Conservation (phyloP, 257 asterid species). For the Agastache rugosa region DNA sequence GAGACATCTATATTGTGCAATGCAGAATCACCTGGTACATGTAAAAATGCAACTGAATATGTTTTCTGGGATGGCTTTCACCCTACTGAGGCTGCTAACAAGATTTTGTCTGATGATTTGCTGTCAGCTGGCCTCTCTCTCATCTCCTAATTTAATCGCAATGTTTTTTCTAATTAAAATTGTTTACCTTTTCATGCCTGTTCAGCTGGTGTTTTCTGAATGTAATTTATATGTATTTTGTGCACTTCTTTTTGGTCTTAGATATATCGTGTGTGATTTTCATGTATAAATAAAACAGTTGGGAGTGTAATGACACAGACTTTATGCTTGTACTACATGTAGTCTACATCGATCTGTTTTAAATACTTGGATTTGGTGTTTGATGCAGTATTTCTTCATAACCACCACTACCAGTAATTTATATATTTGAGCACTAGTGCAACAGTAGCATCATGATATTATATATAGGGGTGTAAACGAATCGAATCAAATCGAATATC, state of each 20-base stretch:
- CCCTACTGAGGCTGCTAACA: conserved; percentile 84
- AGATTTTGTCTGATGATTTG: conserved; percentile 70
- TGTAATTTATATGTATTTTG: neutral
- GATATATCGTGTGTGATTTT: conserved; percentile 7
- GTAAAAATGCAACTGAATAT: conserved; percentile 76
- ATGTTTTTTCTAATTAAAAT: neutral
- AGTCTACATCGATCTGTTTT: neutral
- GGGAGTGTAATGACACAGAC: conserved; percentile 1
- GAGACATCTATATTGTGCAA: conserved; percentile 86
- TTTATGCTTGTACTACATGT: neutral
- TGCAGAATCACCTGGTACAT: conserved; percentile 73
- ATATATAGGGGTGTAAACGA: too few species aligned
- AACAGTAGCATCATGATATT: too few species aligned
- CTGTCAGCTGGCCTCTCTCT: conserved; percentile 73
- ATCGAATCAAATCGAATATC: too few species aligned
- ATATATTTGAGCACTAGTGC: too few species aligned
- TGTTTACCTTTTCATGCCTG: neutral
- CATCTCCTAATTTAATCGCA: conserved; percentile 39
- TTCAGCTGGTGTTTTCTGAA: neutral
- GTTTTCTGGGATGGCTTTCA: conserved; percentile 93
- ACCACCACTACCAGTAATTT: neutral
- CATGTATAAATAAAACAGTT: conserved; percentile 10
- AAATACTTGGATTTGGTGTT: neutral
- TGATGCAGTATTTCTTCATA: neutral
- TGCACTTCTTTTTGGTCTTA: conserved; percentile 3